Percentiles rank a stretch among this genome's conserved stretches.
phyloP scores from a whole-genome alignment of 208 protist genomes.

The Wallacemonas sp. region DNA sequence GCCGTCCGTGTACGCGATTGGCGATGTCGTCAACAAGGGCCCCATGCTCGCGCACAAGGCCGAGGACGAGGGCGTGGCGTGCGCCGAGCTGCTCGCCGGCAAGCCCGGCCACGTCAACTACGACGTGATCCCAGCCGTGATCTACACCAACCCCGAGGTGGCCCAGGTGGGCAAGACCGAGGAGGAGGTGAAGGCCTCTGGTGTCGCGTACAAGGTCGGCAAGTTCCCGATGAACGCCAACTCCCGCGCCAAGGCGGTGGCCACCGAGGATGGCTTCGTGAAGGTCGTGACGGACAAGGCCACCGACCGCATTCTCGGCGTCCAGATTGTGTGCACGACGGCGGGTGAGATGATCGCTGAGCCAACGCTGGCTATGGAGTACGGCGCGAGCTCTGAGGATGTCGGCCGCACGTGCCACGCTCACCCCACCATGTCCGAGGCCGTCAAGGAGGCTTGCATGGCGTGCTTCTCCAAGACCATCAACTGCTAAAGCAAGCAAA shows the following conservation, averaged over 20 bases:
- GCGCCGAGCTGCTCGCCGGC: slow-evolving; percentile 93
- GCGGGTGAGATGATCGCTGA: slow-evolving; percentile 99
- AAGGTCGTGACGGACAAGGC: slow-evolving; percentile 96
- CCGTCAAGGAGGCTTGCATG: slow-evolving; percentile 99
- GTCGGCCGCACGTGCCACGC: slow-evolving; percentile 98
- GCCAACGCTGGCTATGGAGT: slow-evolving; percentile 97
- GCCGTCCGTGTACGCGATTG: slow-evolving; percentile 98
- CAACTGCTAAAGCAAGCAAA: slow-evolving; percentile 93
- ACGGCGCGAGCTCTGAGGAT: slow-evolving; percentile 97
- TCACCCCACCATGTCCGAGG: slow-evolving; percentile 98
- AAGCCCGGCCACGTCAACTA: slow-evolving; percentile 97
- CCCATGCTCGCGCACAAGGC: slow-evolving; percentile 99
- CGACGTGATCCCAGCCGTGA: slow-evolving; percentile 97
- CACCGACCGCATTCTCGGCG: slow-evolving; percentile 97
- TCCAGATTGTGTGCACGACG: slow-evolving; percentile 97
- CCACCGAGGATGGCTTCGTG: slow-evolving; percentile 96
- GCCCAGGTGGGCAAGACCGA: slow-evolving; percentile 98
- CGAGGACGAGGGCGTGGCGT: slow-evolving; percentile 98
- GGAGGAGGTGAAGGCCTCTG: slow-evolving; percentile 94
- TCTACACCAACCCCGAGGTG: slow-evolving; percentile 99
- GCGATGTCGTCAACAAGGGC: slow-evolving; percentile 97
- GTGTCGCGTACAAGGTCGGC: slow-evolving; percentile 95
- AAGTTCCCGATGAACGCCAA: slow-evolving; percentile 99
- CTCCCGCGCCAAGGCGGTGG: slow-evolving; percentile 96
- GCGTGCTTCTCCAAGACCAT: slow-evolving; percentile 96